These are phyloP conservation scores for Spiraea crenata DNA, from an alignment of 331 rosid genomes.

Conservation along the genomic window DNA sequence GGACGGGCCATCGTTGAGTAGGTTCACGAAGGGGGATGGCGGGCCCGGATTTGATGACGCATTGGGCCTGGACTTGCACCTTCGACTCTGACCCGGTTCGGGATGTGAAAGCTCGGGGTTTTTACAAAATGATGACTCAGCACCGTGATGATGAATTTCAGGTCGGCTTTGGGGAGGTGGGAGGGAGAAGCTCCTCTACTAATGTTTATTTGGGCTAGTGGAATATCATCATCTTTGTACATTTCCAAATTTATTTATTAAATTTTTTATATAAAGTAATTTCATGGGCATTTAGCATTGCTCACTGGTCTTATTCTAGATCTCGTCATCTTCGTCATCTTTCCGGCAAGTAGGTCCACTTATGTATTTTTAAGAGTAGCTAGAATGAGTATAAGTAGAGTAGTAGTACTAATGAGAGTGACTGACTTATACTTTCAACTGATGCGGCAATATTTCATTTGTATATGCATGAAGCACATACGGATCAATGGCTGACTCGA, in stretches of 20 bases:
- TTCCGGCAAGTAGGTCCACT: not conserved
- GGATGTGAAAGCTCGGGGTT: constrained; percentile 26
- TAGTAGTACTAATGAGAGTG: not conserved
- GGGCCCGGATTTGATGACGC: constrained; percentile 80
- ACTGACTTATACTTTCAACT: too few relatives aligned
- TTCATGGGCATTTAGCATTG: constrained; percentile 15
- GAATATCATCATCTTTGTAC: constrained; percentile 48
- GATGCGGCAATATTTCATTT: too few relatives aligned
- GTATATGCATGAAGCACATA: too few relatives aligned
- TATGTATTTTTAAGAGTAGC: too few relatives aligned
- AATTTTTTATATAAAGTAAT: constrained; percentile 25
- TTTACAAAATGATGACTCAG: constrained; percentile 27
- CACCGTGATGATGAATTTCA: not conserved
- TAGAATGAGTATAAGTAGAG: not conserved
- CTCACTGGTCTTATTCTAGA: not conserved
- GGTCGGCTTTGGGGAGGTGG: constrained; percentile 8
- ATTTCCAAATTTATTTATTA: constrained; percentile 44
- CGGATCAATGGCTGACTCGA: too few relatives aligned
- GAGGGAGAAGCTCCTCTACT: not conserved
- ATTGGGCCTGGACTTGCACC: constrained; percentile 86
- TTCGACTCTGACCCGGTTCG: constrained; percentile 56
- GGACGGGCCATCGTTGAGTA: constrained; percentile 78
- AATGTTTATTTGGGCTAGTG: constrained; percentile 16
- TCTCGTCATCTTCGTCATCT: not conserved
- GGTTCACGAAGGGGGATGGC: constrained; percentile 59